Percentiles rank a stretch among this genome's conserved stretches.
Conservation (phyloP, 1,284 basidiomycete genomes). For the Coniferiporia sulphurascens region DNA sequence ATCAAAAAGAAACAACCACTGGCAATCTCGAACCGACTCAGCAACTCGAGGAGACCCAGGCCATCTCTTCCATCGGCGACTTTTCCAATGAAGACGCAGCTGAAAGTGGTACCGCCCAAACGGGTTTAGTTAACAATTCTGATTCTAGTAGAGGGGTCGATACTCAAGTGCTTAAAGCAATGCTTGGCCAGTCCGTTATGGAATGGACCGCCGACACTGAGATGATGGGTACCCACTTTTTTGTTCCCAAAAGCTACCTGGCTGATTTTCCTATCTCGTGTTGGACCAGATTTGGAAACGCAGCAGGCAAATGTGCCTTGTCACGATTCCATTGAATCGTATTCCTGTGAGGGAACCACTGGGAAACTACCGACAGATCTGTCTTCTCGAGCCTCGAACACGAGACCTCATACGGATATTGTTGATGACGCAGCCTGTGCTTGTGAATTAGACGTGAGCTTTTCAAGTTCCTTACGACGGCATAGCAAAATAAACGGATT, state of each 20-base stretch:
- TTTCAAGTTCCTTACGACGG: neutral
- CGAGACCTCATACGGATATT: conserved; percentile 13
- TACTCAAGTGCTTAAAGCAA: conserved; percentile 12
- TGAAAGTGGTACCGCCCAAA: neutral
- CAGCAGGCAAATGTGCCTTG: conserved; percentile 27
- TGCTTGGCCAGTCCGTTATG: conserved; percentile 10
- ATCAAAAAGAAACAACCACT: neutral
- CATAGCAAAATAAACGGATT: neutral
- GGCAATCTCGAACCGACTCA: conserved; percentile 14
- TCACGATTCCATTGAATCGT: conserved; percentile 37
- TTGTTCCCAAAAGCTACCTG: neutral
- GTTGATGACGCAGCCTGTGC: conserved; percentile 45
- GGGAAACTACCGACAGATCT: conserved; percentile 16
- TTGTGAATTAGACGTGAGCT: conserved; percentile 53
- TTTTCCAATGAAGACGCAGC: neutral
- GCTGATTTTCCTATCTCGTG: neutral
- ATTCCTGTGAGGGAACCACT: conserved; percentile 21
- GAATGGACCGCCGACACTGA: conserved; percentile 10
- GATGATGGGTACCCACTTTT: conserved; percentile 11
- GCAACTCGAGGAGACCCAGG: conserved; percentile 13
- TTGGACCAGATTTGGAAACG: conserved; percentile 40
- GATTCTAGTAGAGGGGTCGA: conserved; percentile 7
- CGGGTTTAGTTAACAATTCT: neutral
- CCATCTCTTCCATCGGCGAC: neutral
- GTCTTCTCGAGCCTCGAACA: neutral